Evolutionary conservation across 495 filamentous ascomycete species (phyloP), one percentile per base, ranked within the genome.

Genomic region (Penicillium fimorum): DNA sequence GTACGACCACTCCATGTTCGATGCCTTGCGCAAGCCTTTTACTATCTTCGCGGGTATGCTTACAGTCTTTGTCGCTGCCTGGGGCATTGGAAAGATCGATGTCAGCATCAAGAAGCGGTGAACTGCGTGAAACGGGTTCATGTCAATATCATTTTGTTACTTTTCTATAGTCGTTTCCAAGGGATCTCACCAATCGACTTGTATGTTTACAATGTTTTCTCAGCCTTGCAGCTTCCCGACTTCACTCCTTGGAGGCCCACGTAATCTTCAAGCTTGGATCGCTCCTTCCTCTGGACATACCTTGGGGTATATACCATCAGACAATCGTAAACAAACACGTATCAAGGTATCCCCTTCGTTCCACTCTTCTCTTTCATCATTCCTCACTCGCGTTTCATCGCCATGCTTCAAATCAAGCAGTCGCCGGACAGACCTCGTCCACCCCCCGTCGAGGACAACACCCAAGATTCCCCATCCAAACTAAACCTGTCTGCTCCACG

Each of bases 21-120:
- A 92, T 46, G 82, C 77, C 42, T 81, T 95, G 52, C 83, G 91
- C 62, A 98, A 98, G 77, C 94, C 94, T 2, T 59, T 96, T 17
- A 85, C 91, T 27, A 79, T 98, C 46, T 89, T 94, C 55, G 76
- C 77, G n/a, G 89, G 88, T 56, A 61, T 89, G 51, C 63, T 92
- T 56, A 72, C 79, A n/a, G 67, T 96, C 10, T 96, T 97, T 75
- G 78, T 83, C 38, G 80, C 84, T 29, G 80, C 81, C 9, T 97
- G 89, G 90, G 73, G 81, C 10, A 70, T 98, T 58, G 87, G 90
- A 6, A 87, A 81, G 61, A 66, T 97, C 55, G 87, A 97, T 67
- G 76, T 83, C 38, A 87, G 84, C 67, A 90, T 91, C 63, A 80
- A 78, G 66, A 80, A 77, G 67, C 70, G 76, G 48, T 79, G 71